Evolutionary conservation across 2,329 filamentous ascomycete species (phyloP).

Genomic region (Amphichorda felina): DNA sequence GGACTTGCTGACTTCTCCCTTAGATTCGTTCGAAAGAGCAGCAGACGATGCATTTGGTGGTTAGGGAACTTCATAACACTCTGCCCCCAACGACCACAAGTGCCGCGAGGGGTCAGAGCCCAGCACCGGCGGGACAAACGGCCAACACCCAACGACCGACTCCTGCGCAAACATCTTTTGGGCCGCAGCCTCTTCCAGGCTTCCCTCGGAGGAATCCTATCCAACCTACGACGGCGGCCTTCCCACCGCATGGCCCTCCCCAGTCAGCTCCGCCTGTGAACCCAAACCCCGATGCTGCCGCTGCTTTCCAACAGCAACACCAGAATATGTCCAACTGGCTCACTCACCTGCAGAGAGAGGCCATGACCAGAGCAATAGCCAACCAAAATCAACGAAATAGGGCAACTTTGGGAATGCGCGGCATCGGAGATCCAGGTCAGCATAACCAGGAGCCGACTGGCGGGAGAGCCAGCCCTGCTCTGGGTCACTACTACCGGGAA

Average conservation of each 20-base stretch:
- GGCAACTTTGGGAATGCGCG: slow-evolving; percentile 25
- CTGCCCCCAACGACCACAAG: slow-evolving; percentile 9
- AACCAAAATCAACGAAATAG: slow-evolving; percentile 30
- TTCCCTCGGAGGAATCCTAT: slow-evolving; percentile 16
- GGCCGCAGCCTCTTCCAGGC: slow-evolving; percentile 15
- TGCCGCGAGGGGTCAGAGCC: slow-evolving; percentile 15
- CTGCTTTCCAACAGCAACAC: slow-evolving; percentile 17
- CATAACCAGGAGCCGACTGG: slow-evolving; percentile 1
- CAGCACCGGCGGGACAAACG: slow-evolving; percentile 8
- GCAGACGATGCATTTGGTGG: slow-evolving; percentile 41
- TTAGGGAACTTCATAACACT: slow-evolving; percentile 25
- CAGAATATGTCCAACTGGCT: slow-evolving; percentile 32
- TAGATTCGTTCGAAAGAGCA: slow-evolving; percentile 31
- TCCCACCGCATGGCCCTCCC: slow-evolving; percentile 12
- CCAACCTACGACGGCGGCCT: slow-evolving; percentile 12
- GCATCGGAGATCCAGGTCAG: slow-evolving; percentile 20
- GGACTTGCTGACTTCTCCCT: slow-evolving; percentile 5
- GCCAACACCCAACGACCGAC: slow-evolving; percentile 10
- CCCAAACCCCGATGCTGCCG: slow-evolving; percentile 3
- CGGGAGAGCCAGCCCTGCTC: slow-evolving; percentile 18
- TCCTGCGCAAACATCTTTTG: slow-evolving; percentile 9
- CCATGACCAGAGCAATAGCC: slow-evolving; percentile 25
- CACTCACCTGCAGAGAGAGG: slow-evolving; percentile 33
- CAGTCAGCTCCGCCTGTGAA: slow-evolving; percentile 1
- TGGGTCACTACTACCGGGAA: slow-evolving; percentile 19